Base-by-base conservation (phyloP, 2,329 filamentous ascomycete species). In the Phaeosphaeriaceae sp. region DNA sequence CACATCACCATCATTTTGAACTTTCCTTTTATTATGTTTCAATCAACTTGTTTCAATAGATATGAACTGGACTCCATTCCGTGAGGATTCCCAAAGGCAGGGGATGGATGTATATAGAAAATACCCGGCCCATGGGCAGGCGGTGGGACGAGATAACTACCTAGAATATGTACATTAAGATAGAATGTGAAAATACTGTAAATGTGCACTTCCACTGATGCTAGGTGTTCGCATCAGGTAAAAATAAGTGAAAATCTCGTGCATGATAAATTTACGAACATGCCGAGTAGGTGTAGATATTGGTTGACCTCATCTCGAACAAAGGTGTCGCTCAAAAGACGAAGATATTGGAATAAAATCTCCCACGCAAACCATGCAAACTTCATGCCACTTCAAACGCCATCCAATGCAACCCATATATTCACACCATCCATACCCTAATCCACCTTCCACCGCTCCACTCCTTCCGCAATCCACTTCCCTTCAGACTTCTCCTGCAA, bases 401-500 rank as follows among this genome's bases (percentile, higher is more conserved):
- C 23, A 26, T 11, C 4, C 23, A 26, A 26, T 26, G 23, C 23
- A 26, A 11, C 23, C 23, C 23, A 26, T 8, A 26, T 2, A 26
- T 11, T 11, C 4, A 26, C 23, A 7, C n/a, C n/a, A n/a, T n/a
- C n/a, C n/a, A n/a, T n/a, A n/a, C n/a, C 28, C 37, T 55, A 61
- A 29, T 54, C 47, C 11, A 64, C 51, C 13, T 47, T 55, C 16
- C 61, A 52, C 29, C 69, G 58, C 15, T 66, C 58, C 6, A 70
- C 65, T 1, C 70, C 70, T 36, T 72, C 70, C n/a, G 68, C 68
- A 41, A 60, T 51, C 70, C 69, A 73, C 29, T 38, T 58, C 7
- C 65, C 68, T 23, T 61, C 52, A 20, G 63, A 70, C 53, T 50
- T 68, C 63, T 76, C 72, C 38, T 71, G 57, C 50, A 80, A 51